Base-by-base conservation (phyloP, 2,329 filamentous ascomycete genomes). In the Sporothrix luriei region DNA sequence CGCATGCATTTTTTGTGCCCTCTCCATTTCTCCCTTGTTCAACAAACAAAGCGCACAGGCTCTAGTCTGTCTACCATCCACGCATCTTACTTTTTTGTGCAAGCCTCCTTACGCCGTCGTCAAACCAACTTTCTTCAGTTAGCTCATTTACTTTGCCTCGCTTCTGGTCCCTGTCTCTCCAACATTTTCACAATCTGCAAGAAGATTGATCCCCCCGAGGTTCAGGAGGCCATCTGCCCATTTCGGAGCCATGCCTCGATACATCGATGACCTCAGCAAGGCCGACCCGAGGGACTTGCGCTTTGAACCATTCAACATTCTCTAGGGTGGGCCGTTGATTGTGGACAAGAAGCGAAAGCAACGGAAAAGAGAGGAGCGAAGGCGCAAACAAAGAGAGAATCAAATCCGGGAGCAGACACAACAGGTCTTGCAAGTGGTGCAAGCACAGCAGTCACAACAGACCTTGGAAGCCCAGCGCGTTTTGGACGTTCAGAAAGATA, bases 271-370 rank as follows among this genome's bases (percentile, higher is more conserved):
- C 38, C 38, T 66, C 51, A 66, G 65, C 51, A 26, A 68, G 24
- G 49, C 57, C 26, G 55, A 71, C 14, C 62, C 67, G 26, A 54
- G 65, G 24, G 65, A 69, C n/a, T 61, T 71, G 29, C 68, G 68
- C 51, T 69, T 71, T 26, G 51, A 69, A 40, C 70, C 70, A 24
- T 40, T 71, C n/a, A 71, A 71, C 46, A 67, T 71, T 19, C 68
- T 71, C 33, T 69, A 61, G 68, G 70, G 70, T 11, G 70, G 70
- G 19, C 70, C 70, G 19, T 57, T 71, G 43, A 29, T 71, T 10
- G 68, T 71, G n/a, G 70, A 71, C 43, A 26, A 24, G 11, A 65
- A 52, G 46, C 54, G 43, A 11, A 68, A 69, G 43, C 64, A 68
- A 57, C 49, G 70, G 2, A 49, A 61, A n/a, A 33, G 38, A 13